phyloP scores from a whole-genome alignment of 2,329 filamentous ascomycete species.

The Sclerotinia sclerotiorum region DNA sequence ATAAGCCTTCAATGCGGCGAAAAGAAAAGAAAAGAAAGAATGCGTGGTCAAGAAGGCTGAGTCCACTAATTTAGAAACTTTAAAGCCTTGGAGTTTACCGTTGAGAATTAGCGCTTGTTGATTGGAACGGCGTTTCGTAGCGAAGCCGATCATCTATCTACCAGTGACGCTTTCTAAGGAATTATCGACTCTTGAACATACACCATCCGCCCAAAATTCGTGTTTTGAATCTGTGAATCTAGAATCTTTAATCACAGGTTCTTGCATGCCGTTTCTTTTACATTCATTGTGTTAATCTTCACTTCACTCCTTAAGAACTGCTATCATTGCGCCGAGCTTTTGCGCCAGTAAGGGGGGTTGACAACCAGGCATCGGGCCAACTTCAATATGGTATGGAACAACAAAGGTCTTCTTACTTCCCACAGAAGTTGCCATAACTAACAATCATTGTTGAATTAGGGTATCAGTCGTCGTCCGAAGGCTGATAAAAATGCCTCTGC shows the following conservation, averaged over 20 bases:
- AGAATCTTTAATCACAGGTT: slow-evolving; percentile 10
- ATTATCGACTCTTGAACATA: slow-evolving; percentile 16
- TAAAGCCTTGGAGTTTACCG: slow-evolving; percentile 1
- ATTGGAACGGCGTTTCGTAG: slow-evolving; percentile 18
- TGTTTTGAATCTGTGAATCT: not conserved
- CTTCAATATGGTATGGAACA: slow-evolving; percentile 36
- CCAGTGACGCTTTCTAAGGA: slow-evolving; percentile 22
- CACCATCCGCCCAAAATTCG: not conserved
- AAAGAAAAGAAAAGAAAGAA: not conserved
- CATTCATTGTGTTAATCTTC: not conserved
- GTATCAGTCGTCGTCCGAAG: slow-evolving; percentile 42
- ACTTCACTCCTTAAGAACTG: not conserved
- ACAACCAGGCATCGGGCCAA: slow-evolving; percentile 21
- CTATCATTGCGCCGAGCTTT: slow-evolving; percentile 23
- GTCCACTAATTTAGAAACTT: slow-evolving; percentile 5
- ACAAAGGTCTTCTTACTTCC: slow-evolving; percentile 1
- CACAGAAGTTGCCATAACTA: slow-evolving; percentile 18
- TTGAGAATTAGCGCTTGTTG: slow-evolving; percentile 16
- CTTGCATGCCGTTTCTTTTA: slow-evolving; percentile 8
- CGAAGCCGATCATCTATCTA: slow-evolving; percentile 16
- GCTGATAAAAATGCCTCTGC: slow-evolving; percentile 39
- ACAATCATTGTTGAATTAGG: slow-evolving; percentile 30
- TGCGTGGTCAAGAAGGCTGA: slow-evolving; percentile 19
- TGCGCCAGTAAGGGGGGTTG: slow-evolving; percentile 16
- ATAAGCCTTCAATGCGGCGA: not conserved